phyloP scores from a whole-genome alignment of 441 rosid species.

The Aquilaria agallochum region DNA sequence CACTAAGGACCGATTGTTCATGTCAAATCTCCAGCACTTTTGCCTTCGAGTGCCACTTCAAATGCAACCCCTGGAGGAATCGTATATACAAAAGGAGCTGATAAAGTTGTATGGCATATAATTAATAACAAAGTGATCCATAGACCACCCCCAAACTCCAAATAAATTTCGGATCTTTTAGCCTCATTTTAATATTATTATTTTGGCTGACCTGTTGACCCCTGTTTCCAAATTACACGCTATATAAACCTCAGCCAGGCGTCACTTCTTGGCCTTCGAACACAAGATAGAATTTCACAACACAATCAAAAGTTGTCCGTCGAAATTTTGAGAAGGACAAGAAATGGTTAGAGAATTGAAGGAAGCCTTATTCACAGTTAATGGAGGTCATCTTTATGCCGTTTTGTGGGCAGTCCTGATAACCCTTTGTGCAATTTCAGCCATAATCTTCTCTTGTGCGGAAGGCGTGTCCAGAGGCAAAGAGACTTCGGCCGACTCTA shows the following conservation, averaged over 20 bases:
- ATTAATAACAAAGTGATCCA: too few species aligned
- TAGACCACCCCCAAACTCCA: neutral
- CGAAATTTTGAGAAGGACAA: slow-evolving; percentile 1
- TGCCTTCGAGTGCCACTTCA: slow-evolving; percentile 17
- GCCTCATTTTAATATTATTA: neutral
- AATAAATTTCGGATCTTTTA: slow-evolving; percentile 3
- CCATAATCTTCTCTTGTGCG: slow-evolving; percentile 42
- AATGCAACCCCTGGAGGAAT: slow-evolving; percentile 15
- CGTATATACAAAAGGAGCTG: neutral
- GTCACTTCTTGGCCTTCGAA: neutral
- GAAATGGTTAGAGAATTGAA: slow-evolving; percentile 37
- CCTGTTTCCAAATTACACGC: neutral
- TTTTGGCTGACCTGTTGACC: slow-evolving; percentile 9
- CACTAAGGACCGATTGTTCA: slow-evolving; percentile 9
- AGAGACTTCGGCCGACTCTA: slow-evolving; percentile 20
- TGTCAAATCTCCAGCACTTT: slow-evolving; percentile 14
- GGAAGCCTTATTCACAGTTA: slow-evolving; percentile 11
- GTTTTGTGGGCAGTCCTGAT: slow-evolving; percentile 36
- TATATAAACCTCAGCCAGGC: slow-evolving; percentile 5
- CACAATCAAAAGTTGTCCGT: too few species aligned
- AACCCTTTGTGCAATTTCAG: slow-evolving; percentile 35
- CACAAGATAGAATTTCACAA: too few species aligned
- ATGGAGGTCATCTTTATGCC: slow-evolving; percentile 13
- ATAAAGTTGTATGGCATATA: too few species aligned
- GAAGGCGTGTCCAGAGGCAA: slow-evolving; percentile 41